Conservation (phyloP, 106 monocot species). For the Alisma plantagoaquatica region DNA sequence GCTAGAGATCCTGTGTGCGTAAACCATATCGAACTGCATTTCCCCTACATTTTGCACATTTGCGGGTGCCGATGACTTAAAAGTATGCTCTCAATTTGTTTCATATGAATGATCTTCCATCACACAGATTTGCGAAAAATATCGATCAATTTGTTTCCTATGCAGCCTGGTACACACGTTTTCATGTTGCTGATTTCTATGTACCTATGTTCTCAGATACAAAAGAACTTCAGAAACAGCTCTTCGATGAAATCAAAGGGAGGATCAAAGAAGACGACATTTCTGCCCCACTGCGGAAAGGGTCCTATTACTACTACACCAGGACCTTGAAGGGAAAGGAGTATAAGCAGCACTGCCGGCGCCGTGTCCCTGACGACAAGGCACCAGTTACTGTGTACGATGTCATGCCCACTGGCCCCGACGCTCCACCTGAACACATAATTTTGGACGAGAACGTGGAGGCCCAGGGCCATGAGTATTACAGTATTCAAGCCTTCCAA, state of each 20-base stretch:
- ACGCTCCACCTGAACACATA: conserved; percentile 69
- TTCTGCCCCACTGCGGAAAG: conserved; percentile 64
- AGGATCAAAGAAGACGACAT: conserved; percentile 93
- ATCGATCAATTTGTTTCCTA: too few relatives aligned
- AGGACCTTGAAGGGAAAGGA: conserved; percentile 84
- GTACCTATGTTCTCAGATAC: too few relatives aligned
- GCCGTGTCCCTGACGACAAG: conserved; percentile 24
- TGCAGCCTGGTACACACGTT: too few relatives aligned
- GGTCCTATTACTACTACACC: conserved; percentile 75
- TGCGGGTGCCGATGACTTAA: too few relatives aligned
- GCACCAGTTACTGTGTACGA: conserved; percentile 52
- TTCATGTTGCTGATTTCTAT: too few relatives aligned
- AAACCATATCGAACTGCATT: too few relatives aligned
- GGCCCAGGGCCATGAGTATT: conserved; percentile 67
- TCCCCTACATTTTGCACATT: too few relatives aligned
- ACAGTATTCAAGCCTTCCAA: conserved; percentile 77
- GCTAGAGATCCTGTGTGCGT: too few relatives aligned
- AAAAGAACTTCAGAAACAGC: conserved; percentile 49
- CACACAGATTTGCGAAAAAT: too few relatives aligned
- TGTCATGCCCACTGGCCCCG: conserved; percentile 73
- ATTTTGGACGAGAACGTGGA: conserved; percentile 93
- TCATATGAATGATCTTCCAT: too few relatives aligned
- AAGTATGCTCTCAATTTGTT: too few relatives aligned
- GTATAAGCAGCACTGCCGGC: conserved; percentile 87
- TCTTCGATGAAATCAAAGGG: conserved; percentile 88